phyloP scores from a whole-genome alignment of 2,329 filamentous ascomycete genomes.

The Clarireedia hainanense region DNA sequence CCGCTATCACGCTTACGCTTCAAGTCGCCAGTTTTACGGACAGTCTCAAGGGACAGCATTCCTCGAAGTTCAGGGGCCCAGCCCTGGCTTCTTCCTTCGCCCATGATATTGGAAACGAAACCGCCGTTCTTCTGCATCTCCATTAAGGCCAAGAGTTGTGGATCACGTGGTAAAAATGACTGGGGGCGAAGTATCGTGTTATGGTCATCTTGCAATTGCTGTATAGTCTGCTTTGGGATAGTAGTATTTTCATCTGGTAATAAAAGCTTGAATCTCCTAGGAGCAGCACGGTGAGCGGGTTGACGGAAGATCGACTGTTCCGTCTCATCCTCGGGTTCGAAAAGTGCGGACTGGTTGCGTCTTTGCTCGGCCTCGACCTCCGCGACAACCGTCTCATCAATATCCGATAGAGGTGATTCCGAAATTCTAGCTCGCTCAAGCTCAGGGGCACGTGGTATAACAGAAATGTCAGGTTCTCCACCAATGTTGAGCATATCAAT shows the following conservation, averaged over 20 bases:
- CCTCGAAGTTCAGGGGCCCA: slow-evolving; percentile 92
- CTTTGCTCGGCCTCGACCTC: slow-evolving; percentile 47
- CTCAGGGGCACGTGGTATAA: slow-evolving; percentile 40
- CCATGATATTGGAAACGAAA: slow-evolving; percentile 82
- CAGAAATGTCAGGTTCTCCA: slow-evolving; percentile 46
- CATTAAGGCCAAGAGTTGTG: slow-evolving; percentile 77
- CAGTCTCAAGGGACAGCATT: slow-evolving; percentile 80
- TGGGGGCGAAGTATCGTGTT: slow-evolving; percentile 78
- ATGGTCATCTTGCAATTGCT: slow-evolving; percentile 76
- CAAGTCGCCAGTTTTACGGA: slow-evolving; percentile 68
- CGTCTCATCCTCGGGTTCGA: slow-evolving; percentile 49
- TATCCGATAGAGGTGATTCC: slow-evolving; percentile 63
- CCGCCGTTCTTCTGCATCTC: slow-evolving; percentile 86
- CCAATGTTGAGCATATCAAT: slow-evolving; percentile 54
- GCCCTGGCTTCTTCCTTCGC: slow-evolving; percentile 65
- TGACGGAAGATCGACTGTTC: slow-evolving; percentile 53
- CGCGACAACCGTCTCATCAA: slow-evolving; percentile 54
- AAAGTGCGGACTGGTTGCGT: slow-evolving; percentile 44
- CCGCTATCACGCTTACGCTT: slow-evolving; percentile 93
- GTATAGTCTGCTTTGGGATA: slow-evolving; percentile 69
- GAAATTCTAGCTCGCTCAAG: slow-evolving; percentile 54
- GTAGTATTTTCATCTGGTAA: slow-evolving; percentile 72
- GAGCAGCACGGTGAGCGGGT: slow-evolving; percentile 59
- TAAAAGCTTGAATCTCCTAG: slow-evolving; percentile 69
- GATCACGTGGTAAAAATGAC: slow-evolving; percentile 79